Evolutionary conservation across 345 rosid genomes (phyloP).

Genomic region (Pistacia vera): DNA sequence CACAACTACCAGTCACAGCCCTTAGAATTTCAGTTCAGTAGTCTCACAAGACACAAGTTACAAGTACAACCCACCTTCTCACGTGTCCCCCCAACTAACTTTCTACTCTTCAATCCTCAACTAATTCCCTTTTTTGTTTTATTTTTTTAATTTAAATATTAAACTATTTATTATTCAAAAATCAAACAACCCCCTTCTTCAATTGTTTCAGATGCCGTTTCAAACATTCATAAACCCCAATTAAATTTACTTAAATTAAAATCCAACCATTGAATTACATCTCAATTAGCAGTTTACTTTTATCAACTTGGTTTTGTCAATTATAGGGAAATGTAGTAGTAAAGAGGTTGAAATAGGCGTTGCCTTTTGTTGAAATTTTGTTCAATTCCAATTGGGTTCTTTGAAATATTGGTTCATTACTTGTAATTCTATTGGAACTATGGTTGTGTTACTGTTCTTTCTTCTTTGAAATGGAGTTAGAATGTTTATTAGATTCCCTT

Average conservation of each 20-base stretch:
- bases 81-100: constrained; percentile 39
- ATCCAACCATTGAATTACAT: too few relatives aligned
- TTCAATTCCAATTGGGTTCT: background rate
- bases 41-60: background rate
- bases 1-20: constrained; percentile 35
- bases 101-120: constrained; percentile 21
- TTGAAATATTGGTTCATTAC: background rate
- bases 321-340: background rate
- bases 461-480: too few relatives aligned
- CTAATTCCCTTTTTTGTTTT: too few relatives aligned
- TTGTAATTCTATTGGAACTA: background rate
- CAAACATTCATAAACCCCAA: too few relatives aligned
- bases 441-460: too few relatives aligned
- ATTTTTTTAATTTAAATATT: too few relatives aligned
- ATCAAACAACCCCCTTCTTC: too few relatives aligned
- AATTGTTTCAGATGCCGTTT: too few relatives aligned
- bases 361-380: background rate
- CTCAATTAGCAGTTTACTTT: too few relatives aligned
- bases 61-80: background rate
- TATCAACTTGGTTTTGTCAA: background rate
- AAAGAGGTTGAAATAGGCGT: background rate
- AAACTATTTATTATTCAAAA: too few relatives aligned
- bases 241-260: too few relatives aligned
- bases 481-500: too few relatives aligned
- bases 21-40: constrained; percentile 22